Conservation (phyloP, 1,284 basidiomycete genomes). For the Apiotrichum veenhuisii region DNA sequence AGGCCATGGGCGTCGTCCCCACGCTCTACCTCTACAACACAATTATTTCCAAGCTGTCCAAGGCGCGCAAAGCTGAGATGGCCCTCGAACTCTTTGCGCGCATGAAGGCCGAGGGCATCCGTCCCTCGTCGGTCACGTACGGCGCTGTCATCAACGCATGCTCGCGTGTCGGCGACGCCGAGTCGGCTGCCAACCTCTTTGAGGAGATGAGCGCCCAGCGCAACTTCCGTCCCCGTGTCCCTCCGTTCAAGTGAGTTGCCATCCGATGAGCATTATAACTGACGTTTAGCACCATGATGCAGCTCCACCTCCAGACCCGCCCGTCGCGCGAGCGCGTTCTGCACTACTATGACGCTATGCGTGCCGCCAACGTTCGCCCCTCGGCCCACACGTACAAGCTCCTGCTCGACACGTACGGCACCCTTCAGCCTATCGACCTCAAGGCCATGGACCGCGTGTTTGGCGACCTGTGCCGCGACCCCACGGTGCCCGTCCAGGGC, state of each 20-base stretch:
- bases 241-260: constrained; percentile 64
- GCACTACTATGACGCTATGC: constrained; percentile 71
- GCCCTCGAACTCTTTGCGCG: constrained; percentile 79
- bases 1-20: constrained; percentile 63
- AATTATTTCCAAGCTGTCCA: constrained; percentile 88
- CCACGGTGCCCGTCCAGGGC: constrained; percentile 63
- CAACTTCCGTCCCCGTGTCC: constrained; percentile 81
- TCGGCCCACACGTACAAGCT: constrained; percentile 93
- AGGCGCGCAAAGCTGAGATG: constrained; percentile 83
- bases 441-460: constrained; percentile 72
- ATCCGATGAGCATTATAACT: neutral
- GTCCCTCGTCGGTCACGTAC: constrained; percentile 84
- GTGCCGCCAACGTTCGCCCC: constrained; percentile 62
- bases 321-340: constrained; percentile 76
- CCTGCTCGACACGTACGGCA: constrained; percentile 84
- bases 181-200: constrained; percentile 78
- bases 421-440: constrained; percentile 79
- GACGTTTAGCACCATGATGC: constrained; percentile 91
- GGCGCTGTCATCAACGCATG: constrained; percentile 90
- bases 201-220: constrained; percentile 71
- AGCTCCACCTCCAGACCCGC: constrained; percentile 85
- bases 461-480: constrained; percentile 57
- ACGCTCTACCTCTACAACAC: constrained; percentile 92
- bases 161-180: constrained; percentile 84
- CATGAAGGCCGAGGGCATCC: constrained; percentile 61